These are phyloP conservation scores for Pseudocercospora eumusae DNA, from an alignment of 2,329 filamentous ascomycete species.

Conservation along the genomic window DNA sequence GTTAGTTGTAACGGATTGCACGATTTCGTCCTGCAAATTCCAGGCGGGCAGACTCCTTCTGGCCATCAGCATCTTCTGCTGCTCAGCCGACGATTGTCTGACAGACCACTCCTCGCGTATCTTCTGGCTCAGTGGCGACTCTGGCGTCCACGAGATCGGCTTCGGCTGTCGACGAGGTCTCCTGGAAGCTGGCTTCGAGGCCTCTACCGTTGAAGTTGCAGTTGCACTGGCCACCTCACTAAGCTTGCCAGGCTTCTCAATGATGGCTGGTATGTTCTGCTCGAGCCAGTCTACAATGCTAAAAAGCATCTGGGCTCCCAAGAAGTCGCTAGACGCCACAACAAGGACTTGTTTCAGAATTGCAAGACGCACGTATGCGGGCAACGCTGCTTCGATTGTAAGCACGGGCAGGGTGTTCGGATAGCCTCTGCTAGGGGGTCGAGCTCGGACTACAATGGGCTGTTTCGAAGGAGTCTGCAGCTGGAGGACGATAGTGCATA, in stretches of 20 bases:
- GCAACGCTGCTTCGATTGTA: slow-evolving; percentile 67
- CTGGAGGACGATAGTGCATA: slow-evolving; percentile 71
- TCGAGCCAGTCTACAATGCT: slow-evolving; percentile 91
- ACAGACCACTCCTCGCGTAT: slow-evolving; percentile 65
- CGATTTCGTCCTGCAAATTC: slow-evolving; percentile 74
- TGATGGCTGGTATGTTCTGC: slow-evolving; percentile 75
- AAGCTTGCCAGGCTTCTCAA: slow-evolving; percentile 79
- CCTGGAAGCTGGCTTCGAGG: slow-evolving; percentile 39
- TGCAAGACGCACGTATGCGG: slow-evolving; percentile 90
- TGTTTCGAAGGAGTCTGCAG: slow-evolving; percentile 48
- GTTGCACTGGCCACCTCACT: slow-evolving; percentile 80
- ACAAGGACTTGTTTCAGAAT: slow-evolving; percentile 75
- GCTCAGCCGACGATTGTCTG: slow-evolving; percentile 64
- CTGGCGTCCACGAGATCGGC: slow-evolving; percentile 65
- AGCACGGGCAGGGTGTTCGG: slow-evolving; percentile 69
- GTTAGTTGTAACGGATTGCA: slow-evolving; percentile 71
- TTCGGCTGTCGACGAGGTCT: slow-evolving; percentile 45
- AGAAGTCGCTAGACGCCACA: slow-evolving; percentile 68
- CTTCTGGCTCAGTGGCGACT: slow-evolving; percentile 59
- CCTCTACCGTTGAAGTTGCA: slow-evolving; percentile 52
- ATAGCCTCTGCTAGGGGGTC: slow-evolving; percentile 69
- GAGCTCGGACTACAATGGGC: slow-evolving; percentile 62
- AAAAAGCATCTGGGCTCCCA: slow-evolving; percentile 89
- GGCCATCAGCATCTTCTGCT: slow-evolving; percentile 73
- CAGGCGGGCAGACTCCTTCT: slow-evolving; percentile 82